These are phyloP conservation scores for Exsudoporus floridanus DNA, from an alignment of 1,284 basidiomycete species.

Conservation along the genomic window DNA sequence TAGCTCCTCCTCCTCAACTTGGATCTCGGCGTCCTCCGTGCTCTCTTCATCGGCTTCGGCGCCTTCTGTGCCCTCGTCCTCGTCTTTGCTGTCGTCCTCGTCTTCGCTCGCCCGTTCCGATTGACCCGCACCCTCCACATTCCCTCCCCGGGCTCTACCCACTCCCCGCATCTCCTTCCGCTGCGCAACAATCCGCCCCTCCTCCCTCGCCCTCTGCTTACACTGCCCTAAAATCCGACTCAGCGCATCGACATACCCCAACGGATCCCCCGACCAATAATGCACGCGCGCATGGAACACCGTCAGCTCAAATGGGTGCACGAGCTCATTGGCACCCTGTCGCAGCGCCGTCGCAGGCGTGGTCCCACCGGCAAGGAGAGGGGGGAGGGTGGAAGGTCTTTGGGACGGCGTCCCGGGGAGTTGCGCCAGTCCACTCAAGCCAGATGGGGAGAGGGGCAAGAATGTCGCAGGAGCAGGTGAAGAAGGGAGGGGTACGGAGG, in stretches of 20 bases:
- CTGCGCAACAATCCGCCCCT: slow-evolving; percentile 30
- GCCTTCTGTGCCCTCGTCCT: background rate
- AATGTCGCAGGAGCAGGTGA: slow-evolving; percentile 14
- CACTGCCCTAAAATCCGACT: slow-evolving; percentile 78
- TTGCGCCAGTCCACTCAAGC: slow-evolving; percentile 19
- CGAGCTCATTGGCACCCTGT: slow-evolving; percentile 42
- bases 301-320: slow-evolving; percentile 78
- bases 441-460: slow-evolving; percentile 26
- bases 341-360: background rate
- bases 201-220: slow-evolving; percentile 54
- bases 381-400: slow-evolving; percentile 14
- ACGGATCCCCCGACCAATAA: slow-evolving; percentile 74
- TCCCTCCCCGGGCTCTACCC: background rate
- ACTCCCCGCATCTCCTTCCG: slow-evolving; percentile 37
- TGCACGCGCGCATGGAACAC: slow-evolving; percentile 67
- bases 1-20: slow-evolving; percentile 1
- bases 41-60: background rate
- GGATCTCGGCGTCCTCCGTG: background rate
- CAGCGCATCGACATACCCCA: slow-evolving; percentile 76
- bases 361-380: background rate
- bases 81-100: background rate
- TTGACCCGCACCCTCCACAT: background rate
- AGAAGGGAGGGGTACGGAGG: slow-evolving; percentile 8
- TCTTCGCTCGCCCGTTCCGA: background rate
- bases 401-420: slow-evolving; percentile 31